A percentile compares a stretch with the other conserved stretches of the same genome.
These are phyloP conservation scores for Achlya hypogyna DNA, from an alignment of 352 stramenopile species.

Conservation along the genomic window DNA sequence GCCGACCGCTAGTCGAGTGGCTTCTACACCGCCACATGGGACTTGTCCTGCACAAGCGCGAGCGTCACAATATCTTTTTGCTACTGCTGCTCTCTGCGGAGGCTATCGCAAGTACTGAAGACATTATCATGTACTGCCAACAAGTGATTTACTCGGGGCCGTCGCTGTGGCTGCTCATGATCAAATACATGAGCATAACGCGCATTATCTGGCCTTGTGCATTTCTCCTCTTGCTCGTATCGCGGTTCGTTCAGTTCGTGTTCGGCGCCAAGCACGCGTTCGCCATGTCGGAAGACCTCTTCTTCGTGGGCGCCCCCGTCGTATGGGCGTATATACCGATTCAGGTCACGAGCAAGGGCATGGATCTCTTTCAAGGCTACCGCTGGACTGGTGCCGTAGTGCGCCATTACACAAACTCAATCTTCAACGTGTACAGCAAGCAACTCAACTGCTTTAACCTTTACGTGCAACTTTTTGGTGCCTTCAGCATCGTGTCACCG, in stretches of 20 bases:
- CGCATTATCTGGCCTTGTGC: constrained; percentile 14
- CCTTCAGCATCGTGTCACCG: not conserved
- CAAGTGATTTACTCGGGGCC: not conserved
- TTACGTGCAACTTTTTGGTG: not conserved
- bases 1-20: not conserved
- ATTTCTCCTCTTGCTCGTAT: not conserved
- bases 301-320: not conserved
- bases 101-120: constrained; percentile 3
- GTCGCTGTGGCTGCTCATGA: not conserved
- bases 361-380: constrained; percentile 12
- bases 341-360: not conserved
- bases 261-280: not conserved
- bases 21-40: not conserved
- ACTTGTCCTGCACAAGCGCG: constrained; percentile 8
- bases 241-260: not conserved
- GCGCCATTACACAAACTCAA: not conserved
- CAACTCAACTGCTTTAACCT: not conserved
- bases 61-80: not conserved
- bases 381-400: not conserved
- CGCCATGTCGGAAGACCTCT: not conserved
- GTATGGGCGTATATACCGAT: constrained; percentile 10
- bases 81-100: not conserved
- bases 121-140: constrained; percentile 15
- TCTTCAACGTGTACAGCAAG: constrained; percentile 7
- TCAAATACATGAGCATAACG: constrained; percentile 6